Base-by-base conservation (phyloP, 306 rosid genomes). In the Psophocarpus tetragonolobus region DNA sequence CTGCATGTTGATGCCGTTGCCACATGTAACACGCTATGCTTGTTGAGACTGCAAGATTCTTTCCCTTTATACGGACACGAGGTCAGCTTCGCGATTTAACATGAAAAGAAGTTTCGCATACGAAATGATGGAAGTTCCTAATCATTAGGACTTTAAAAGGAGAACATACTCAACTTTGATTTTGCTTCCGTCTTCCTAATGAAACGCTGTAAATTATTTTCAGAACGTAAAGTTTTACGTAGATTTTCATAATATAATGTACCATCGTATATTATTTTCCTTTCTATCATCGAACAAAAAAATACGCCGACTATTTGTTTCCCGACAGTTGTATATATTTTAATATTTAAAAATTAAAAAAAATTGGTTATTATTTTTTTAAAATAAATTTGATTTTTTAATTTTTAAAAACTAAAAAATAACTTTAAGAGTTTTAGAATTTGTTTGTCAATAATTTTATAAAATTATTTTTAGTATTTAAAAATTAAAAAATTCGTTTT, bases 131-230 rank as follows among this genome's bases (percentile, higher is more conserved):
- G 47, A 51, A 35, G 24, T 61, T 54, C 73, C 64, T 56, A 68
- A 84, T 84, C 63, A 84, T 84, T 75, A 21, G 35, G 80, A 36
- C 36, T 66, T 82, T 79, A 80, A 84, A 69, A 44, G 73, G 41
- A 75, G 17, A 68, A 69, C 10, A 53, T 5, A 29, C 20, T 51
- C 53, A 42, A 6, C 11, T 75, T 69, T 50, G 20, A 10, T 61
- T 70, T 42, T 76, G 54, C 74, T 61, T 32, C 61, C 20, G 47
- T 44, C 76, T 20, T 36, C 18, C 62, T 12, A 24, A 12, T 47
- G 53, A 68, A 73, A 50, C 73, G 54, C 57, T 76, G 45, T 32
- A 17, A 64, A 0, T 42, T 11, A 1, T 54, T 18, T 78, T 66
- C 73, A 11, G 20, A 73, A 23, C 58, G 30, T 80, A 64, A 82